Percentiles rank a stretch among this genome's conserved stretches.
phyloP scores from a whole-genome alignment of 257 asterid species.

The Salvia miltiorrhiza region DNA sequence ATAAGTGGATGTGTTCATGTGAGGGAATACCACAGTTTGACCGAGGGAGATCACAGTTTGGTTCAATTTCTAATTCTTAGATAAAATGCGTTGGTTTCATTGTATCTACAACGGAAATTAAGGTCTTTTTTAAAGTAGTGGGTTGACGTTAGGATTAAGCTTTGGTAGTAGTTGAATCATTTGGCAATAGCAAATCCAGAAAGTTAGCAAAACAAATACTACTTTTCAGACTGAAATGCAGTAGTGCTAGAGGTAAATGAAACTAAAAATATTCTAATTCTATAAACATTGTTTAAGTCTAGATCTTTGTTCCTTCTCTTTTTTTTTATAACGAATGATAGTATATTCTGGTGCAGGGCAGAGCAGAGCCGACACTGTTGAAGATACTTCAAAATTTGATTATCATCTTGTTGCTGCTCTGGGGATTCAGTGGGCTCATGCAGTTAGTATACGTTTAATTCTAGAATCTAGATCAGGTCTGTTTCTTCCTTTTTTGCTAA shows the following conservation, averaged over 20 bases:
- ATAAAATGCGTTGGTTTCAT: background rate
- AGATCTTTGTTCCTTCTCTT: slow-evolving; percentile 19
- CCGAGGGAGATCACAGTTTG: background rate
- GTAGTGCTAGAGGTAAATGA: background rate
- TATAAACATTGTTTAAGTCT: background rate
- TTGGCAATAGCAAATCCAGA: background rate
- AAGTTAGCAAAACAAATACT: slow-evolving; percentile 1
- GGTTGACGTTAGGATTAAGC: background rate
- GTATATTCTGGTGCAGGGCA: slow-evolving; percentile 45
- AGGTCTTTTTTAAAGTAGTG: background rate
- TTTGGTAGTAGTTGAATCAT: background rate
- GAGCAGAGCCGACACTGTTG: slow-evolving; percentile 27
- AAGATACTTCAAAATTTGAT: slow-evolving; percentile 38
- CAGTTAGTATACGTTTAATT: slow-evolving; percentile 75
- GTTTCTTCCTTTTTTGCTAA: slow-evolving; percentile 12
- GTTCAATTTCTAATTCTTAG: background rate
- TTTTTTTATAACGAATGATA: slow-evolving; percentile 8
- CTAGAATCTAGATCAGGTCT: slow-evolving; percentile 81
- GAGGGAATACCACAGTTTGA: slow-evolving; percentile 6
- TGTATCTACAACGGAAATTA: background rate
- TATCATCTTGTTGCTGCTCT: slow-evolving; percentile 89
- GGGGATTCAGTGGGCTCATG: slow-evolving; percentile 93
- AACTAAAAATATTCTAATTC: background rate
- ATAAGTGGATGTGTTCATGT: background rate
- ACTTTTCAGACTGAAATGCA: background rate